A percentile compares a stretch with the other conserved stretches of the same genome.
These are phyloP conservation scores for Rhodamnia rubescens DNA, from an alignment of 345 rosid species.

Conservation along the genomic window DNA sequence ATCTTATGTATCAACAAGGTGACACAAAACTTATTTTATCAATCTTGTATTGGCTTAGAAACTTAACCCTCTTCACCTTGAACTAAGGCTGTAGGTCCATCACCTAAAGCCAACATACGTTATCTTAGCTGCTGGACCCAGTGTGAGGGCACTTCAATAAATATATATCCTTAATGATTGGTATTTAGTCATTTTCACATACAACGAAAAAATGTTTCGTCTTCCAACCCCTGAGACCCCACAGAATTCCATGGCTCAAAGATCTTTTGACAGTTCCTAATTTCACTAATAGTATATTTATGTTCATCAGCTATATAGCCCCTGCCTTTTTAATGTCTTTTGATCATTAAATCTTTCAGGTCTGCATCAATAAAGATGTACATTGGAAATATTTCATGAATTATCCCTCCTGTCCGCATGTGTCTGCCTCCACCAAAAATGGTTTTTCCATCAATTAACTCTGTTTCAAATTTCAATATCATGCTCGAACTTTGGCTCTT, in stretches of 20 bases:
- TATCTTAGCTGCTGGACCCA: neutral
- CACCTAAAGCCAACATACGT: neutral
- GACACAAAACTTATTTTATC: neutral
- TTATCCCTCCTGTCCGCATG: neutral
- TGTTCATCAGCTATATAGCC: neutral
- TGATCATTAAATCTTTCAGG: neutral
- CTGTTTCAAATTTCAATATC: neutral
- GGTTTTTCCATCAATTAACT: neutral
- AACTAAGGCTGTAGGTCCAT: neutral
- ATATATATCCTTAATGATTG: neutral
- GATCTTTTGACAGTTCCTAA: neutral
- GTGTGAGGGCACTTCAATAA: no score
- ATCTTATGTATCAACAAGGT: neutral
- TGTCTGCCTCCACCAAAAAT: neutral
- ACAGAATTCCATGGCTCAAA: neutral
- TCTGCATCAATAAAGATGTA: neutral
- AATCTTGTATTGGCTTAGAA: neutral
- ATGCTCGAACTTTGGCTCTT: neutral
- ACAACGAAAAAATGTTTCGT: neutral
- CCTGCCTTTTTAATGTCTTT: neutral
- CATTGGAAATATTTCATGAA: neutral
- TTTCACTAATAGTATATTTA: neutral
- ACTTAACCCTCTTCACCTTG: neutral
- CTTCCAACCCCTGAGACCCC: neutral
- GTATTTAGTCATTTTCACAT: neutral